These are phyloP conservation scores for Dendrocalamus sinicus DNA, from an alignment of 176 grass and related monocot species.

Conservation along the genomic window DNA sequence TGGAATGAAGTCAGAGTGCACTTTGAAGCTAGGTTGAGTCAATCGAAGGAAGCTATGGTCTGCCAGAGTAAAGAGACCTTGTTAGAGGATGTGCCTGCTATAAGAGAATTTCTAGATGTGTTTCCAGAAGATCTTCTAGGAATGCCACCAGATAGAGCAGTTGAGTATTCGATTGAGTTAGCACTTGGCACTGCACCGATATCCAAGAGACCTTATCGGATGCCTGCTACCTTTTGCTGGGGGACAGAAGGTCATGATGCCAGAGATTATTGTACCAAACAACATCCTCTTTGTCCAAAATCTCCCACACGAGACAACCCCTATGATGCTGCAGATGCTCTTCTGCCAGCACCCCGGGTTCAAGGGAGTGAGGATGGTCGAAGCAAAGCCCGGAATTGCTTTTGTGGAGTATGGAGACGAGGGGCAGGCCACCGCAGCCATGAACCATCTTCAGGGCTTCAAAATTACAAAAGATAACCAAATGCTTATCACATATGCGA, in stretches of 20 bases:
- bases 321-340: slow-evolving; percentile 90
- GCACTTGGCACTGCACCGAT: too few species aligned
- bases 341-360: slow-evolving; percentile 93
- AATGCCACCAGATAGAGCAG: too few species aligned
- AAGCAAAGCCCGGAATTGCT: slow-evolving; percentile 87
- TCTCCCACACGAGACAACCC: slow-evolving; percentile 75
- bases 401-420: slow-evolving; percentile 93
- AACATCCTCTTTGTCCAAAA: slow-evolving; percentile 95
- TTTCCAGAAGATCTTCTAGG: too few species aligned
- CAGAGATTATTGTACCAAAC: slow-evolving; percentile 87
- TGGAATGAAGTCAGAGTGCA: too few species aligned
- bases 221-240: slow-evolving; percentile 51
- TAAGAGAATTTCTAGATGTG: too few species aligned
- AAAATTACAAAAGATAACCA: slow-evolving; percentile 82
- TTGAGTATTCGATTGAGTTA: too few species aligned
- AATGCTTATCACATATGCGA: slow-evolving; percentile 87
- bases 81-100: too few species aligned
- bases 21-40: too few species aligned
- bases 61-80: too few species aligned
- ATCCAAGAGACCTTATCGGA: too few species aligned
- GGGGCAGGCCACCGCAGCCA: slow-evolving; percentile 67
- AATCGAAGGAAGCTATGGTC: too few species aligned
- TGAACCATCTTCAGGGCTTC: slow-evolving; percentile 73
- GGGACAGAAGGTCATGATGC: slow-evolving; percentile 69
- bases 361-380: slow-evolving; percentile 93